Evolutionary conservation across 768 basidiomycete species (phyloP), one percentile per base, ranked within the genome.

Genomic region (Cantharellus anzutake): DNA sequence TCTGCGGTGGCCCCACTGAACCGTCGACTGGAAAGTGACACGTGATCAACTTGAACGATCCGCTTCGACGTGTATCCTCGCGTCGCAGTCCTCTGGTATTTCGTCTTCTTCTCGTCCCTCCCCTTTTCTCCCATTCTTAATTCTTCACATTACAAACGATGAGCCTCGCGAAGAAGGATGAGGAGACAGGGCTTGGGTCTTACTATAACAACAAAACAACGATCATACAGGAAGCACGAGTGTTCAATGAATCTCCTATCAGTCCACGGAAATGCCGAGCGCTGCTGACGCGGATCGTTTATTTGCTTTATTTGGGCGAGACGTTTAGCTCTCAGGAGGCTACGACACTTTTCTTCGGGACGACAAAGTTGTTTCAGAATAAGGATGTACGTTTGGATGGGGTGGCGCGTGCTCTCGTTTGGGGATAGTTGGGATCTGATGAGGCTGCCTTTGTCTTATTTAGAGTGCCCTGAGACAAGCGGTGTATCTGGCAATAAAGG

Each of bases 161-260:
- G 72, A 76, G 78, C 67, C 20, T 29, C 20, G 89, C 84, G 65
- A 98, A 98, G 77, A 93, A 93, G 76, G 93, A 98, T 73, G 94
- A 97, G 68, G 93, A 96, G 75, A 82, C 79, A 42, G 71, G 88
- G 59, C 81, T 96, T 66, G 90, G 86, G 75, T 80, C 83, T 58
- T 93, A 86, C 71, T 87, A 89, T 71, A 90, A 90, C 74, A 94
- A 97, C 77, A 98, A 98, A 73, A 93, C 90, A 29, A 96, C 94
- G 0, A 86, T 98, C 64, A 86, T 98, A 65, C 96, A 98, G 71
- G 96, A 99, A 71, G 93, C 96, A 61, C 83, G 96, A 65, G 86
- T 92, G 61, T 99, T 99, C 82, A 98, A 99, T 73, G 94, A 98
- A 69, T 96, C 94, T 16, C 96, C 96, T 61, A 92, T 99, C 73